Base-by-base conservation (phyloP, 2,329 filamentous ascomycete genomes). In the Ophiocordyceps camponoti-rufipedis region DNA sequence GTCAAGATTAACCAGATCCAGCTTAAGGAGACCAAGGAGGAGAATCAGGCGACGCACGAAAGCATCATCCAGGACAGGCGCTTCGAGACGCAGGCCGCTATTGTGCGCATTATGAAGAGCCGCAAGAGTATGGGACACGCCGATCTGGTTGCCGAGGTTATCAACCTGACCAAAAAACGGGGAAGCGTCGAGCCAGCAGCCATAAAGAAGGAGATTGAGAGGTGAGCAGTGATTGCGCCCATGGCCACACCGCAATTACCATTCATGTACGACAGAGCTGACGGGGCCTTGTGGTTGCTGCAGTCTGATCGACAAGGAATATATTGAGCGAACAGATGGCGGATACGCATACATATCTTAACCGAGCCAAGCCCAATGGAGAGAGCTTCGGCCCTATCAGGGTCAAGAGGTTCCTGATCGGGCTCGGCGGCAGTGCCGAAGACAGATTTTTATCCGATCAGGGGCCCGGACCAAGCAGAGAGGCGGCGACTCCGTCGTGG, bases 1-100 rank as follows among this genome's bases (percentile, higher is more conserved):
- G 80, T 98, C 65, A 98, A 98, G 69, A 95, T 98, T 69, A 98
- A 96, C 65, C 89, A 95, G 64, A 91, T 98, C 54, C 91, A 98
- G 64, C 74, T 95, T 44, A 93, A 91, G 64, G 91, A 98, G 65
- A 96, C 91, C 1, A 84, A 83, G 55, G 83, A 89, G 57, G 91
- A 98, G 64, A 95, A 95, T 65, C 84, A 87, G 62, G 85, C 83
- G 54, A 96, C 88, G 1, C 87, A 96, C 62, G 82, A 94, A 62
- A 77, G 86, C 41, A 85, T 98, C 5, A 81, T 80, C 0, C 82
- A 84, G 45, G 91, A 98, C 58, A 71, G 91, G 44, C 86, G 94
- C 57, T 94, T 93, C 56, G 93, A 98, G 66, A 95, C 88, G 0
- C 91, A 98, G 62, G 91, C 91, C 1, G 89, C 91, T 1, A 93